Evolutionary conservation across 2,329 filamentous ascomycete genomes (phyloP), one percentile per base, ranked within the genome.

Genomic region (Chalara sp.): DNA sequence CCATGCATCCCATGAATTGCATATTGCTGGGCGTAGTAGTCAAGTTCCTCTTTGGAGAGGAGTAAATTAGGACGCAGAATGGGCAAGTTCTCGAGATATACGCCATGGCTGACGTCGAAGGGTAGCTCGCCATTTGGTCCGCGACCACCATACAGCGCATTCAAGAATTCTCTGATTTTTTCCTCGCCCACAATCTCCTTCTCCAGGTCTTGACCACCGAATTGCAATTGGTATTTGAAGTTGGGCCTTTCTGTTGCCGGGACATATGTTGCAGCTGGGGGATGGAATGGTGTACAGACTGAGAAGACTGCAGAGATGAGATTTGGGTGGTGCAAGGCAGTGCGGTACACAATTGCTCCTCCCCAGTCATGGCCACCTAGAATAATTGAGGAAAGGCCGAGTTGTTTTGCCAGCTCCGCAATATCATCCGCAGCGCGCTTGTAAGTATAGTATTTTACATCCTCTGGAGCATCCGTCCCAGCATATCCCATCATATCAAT

Each of bases 331-430:
- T 83, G 89, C 56, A 86, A 77, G 11, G 84, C 82, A 51, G 86
- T 71, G 49, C 89, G 81, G 76, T 88, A 95, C 49, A 86, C 84
- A 31, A 91, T 74, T 3, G 77, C 75, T 60, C 88, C 90, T 66
- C 92, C 92, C 88, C 92, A 64, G 70, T 97, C 92, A 70, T 96
- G 92, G 6, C 90, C 92, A 46, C 90, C 89, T 11, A 96, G 77
- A 51, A 96, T 84, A 62, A 96, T 85, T 50, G 70, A 70, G 65
- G 72, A 47, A 48, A 48, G 73, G 68, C 70, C 56, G 11, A 66
- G 48, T 39, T 61, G 53, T 6, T 84, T 76, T 6, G 86, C 81
- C 29, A 97, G 76, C 54, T 81, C 83, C 28, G 81, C 84, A 58
- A 97, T 78, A 63, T 96, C 89, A 49, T 83, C 80, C 13, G 86